A percentile compares a stretch with the other conserved stretches of the same genome.
phyloP scores from a whole-genome alignment of 345 rosid genomes.

The Lepidium didymum region DNA sequence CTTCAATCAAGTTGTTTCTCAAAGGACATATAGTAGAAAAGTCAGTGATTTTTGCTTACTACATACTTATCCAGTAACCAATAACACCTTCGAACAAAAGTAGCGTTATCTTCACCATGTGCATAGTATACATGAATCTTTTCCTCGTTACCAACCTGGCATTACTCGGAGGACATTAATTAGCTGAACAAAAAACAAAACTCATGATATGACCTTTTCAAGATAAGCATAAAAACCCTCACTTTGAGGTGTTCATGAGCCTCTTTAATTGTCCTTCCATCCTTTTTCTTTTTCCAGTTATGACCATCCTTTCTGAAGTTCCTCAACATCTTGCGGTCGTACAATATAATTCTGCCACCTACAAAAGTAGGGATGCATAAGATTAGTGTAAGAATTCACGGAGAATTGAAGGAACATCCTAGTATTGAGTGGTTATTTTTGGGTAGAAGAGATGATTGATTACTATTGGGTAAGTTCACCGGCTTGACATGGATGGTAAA shows the following conservation, averaged over 20 bases:
- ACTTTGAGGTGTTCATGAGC: constrained; percentile 99
- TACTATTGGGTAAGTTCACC: constrained; percentile 71
- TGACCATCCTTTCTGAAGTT: constrained; percentile 98
- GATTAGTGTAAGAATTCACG: not conserved
- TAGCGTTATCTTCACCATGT: constrained; percentile 80
- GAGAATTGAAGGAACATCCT: not conserved
- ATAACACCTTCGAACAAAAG: constrained; percentile 97
- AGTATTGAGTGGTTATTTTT: not conserved
- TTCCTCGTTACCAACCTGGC: constrained; percentile 87
- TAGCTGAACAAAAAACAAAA: not conserved
- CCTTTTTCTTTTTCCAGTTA: constrained; percentile 98
- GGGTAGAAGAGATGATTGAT: not conserved
- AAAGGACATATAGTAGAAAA: constrained; percentile 1
- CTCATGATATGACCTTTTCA: not conserved
- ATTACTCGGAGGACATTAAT: not conserved
- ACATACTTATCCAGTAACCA: constrained; percentile 98
- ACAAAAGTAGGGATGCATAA: not conserved
- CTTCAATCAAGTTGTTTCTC: not conserved
- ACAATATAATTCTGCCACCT: constrained; percentile 79
- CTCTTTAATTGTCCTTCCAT: constrained; percentile 96
- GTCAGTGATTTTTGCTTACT: constrained; percentile 11
- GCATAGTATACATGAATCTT: constrained; percentile 99
- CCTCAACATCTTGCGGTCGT: constrained; percentile 95
- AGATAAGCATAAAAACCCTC: constrained; percentile 12
- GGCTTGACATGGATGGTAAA: constrained; percentile 82